phyloP scores from a whole-genome alignment of 805 yeast species.

The Saccharomycopsis capsularis region DNA sequence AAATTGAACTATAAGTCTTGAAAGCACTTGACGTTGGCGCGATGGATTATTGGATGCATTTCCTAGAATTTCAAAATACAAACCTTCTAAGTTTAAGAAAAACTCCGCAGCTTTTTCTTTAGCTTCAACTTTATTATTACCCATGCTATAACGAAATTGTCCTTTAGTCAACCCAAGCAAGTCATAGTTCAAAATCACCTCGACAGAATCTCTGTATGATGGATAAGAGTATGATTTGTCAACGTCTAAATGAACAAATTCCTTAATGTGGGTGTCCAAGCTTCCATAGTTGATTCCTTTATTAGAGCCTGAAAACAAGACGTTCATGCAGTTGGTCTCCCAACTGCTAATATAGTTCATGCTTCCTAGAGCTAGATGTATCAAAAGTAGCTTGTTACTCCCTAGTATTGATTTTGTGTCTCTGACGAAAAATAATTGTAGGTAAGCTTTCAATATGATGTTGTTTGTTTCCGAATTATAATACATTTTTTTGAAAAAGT shows the following conservation, averaged over 20 bases:
- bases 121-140: not conserved
- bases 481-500: not conserved
- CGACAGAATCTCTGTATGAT: not conserved
- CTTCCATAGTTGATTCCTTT: not conserved
- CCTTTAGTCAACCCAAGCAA: not conserved
- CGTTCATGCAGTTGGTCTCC: constrained; percentile 29
- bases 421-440: constrained; percentile 54
- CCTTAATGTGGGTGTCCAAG: constrained; percentile 1
- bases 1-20: constrained; percentile 52
- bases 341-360: constrained; percentile 39
- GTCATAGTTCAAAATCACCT: not conserved
- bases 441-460: constrained; percentile 51
- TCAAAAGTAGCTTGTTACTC: constrained; percentile 26
- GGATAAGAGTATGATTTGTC: not conserved
- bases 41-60: constrained; percentile 61
- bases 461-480: constrained; percentile 26
- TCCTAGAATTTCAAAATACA: constrained; percentile 38
- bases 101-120: constrained; percentile 1
- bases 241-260: not conserved
- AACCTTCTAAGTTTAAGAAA: constrained; percentile 22
- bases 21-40: constrained; percentile 71
- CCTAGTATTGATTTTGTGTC: constrained; percentile 59
- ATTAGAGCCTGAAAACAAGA: not conserved
- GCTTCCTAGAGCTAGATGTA: constrained; percentile 33
- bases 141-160: not conserved